Evolutionary conservation across 202 grass and related monocot genomes (phyloP), one percentile per base, ranked within the genome.

Genomic region (Elaeis oleifera): DNA sequence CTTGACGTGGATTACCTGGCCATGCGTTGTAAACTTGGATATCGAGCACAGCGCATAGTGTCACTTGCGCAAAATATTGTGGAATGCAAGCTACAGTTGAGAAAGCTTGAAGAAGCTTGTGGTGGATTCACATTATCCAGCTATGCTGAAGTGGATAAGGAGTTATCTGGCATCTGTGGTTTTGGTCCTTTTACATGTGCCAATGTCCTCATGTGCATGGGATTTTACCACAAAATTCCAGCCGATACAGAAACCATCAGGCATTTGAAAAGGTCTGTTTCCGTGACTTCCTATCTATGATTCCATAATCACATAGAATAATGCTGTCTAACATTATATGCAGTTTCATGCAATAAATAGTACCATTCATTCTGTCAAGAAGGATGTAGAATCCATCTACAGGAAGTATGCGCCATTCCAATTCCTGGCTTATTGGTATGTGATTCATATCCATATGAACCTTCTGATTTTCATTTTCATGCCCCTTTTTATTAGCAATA

Each of bases 171-270:
- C 23, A 77, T 95, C 51, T 73, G 26, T 0, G 90, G 90, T 48
- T 90, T 95, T 64, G 90, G 86, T 16, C 90, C 86, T 67, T 95
- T 90, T 59, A 95, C 90, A 16, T 73, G 86, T 60, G 80, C 80
- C 49, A 90, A 87, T 80, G 86, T 90, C 16, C 76, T 95, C 20
- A 84, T 87, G 83, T 95, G 90, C 77, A 87, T 95, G 86, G 86
- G 90, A 49, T 95, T 79, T 74, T 82, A 74, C 24, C 86, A 95
- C 64, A 80, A 54, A 20, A 82, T 90, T 63, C 83, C 90, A 49
- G 75, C 71, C 56, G 86, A 95, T 80, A 78, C 79, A 2, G 83
- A 95, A 58, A 95, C 90, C 68, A 80, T 79, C 36, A 78, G 86
- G 49, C 86, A 95, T 84, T 61, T 95, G 58, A 95, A 95, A 51